Evolutionary conservation across 164 flowering plant species (phyloP).

Genomic region (Nymphaea thermarum): DNA sequence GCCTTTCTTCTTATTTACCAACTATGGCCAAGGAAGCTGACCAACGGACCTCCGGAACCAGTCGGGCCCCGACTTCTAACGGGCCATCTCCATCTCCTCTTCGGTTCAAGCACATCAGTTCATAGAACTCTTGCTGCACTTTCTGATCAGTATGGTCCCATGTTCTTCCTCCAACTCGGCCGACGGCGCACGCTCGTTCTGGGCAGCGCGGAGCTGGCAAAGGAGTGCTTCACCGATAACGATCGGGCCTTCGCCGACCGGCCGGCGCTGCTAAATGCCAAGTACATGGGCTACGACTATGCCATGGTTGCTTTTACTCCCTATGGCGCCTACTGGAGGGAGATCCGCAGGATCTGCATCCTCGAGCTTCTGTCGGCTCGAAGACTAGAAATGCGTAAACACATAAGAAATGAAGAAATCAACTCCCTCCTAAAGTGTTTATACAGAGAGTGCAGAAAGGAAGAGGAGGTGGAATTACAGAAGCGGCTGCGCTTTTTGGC

Average conservation of each 20-base stretch:
- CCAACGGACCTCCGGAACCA: conserved; percentile 6
- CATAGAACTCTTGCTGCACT: conserved; percentile 1
- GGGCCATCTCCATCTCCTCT: conserved; percentile 13
- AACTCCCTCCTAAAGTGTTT: background rate
- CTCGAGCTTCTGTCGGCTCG: background rate
- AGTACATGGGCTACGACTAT: conserved; percentile 7
- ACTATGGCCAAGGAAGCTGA: background rate
- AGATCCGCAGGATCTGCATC: background rate
- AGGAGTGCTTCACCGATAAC: conserved; percentile 17
- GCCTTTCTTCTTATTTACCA: background rate
- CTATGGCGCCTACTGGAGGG: conserved; percentile 3
- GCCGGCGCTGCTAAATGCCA: background rate
- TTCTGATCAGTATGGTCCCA: conserved; percentile 14
- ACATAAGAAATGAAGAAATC: background rate
- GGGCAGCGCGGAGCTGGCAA: conserved; percentile 12
- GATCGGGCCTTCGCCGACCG: conserved; percentile 9
- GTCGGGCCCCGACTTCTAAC: conserved; percentile 9
- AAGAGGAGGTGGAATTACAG: conserved; percentile 11
- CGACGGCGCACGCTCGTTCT: conserved; percentile 9
- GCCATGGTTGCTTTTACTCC: conserved; percentile 8
- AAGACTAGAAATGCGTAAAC: background rate
- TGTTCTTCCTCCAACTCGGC: conserved; percentile 11
- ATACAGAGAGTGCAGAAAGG: background rate
- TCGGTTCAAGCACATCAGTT: background rate
- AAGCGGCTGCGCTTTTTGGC: conserved; percentile 16